Percentiles rank a stretch among this genome's conserved stretches.
phyloP scores from a whole-genome alignment of 495 filamentous ascomycete species.

The Penicillium pulvis region DNA sequence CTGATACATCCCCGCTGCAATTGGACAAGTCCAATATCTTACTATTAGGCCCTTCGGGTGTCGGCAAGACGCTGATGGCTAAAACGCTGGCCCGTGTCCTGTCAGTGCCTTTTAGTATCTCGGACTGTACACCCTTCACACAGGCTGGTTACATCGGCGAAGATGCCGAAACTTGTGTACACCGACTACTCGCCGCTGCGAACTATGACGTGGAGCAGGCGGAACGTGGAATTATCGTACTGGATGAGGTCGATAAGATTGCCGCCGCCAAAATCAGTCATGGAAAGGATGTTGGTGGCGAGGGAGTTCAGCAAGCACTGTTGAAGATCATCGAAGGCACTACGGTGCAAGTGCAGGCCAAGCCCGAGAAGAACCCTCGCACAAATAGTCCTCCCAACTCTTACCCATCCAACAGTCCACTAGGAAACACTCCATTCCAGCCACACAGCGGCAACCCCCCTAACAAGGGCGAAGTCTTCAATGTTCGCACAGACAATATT shows the following conservation, averaged over 20 bases:
- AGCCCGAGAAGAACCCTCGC: conserved; percentile 68
- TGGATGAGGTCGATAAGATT: conserved; percentile 98
- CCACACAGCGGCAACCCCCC: conserved; percentile 42
- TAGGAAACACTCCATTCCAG: conserved; percentile 46
- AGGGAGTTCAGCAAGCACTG: conserved; percentile 94
- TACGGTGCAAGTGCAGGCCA: conserved; percentile 80
- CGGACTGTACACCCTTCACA: conserved; percentile 95
- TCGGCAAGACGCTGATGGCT: conserved; percentile 95
- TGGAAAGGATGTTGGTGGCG: conserved; percentile 84
- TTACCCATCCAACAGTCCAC: conserved; percentile 52
- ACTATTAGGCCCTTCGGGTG: conserved; percentile 88
- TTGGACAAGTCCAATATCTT: conserved; percentile 98
- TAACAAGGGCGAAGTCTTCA: conserved; percentile 81
- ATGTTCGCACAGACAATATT: conserved; percentile 92
- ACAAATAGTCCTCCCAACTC: conserved; percentile 43
- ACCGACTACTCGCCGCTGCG: conserved; percentile 83
- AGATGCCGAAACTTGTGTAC: conserved; percentile 90
- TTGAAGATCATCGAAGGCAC: conserved; percentile 97
- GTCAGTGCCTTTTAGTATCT: conserved; percentile 95
- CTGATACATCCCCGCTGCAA: conserved; percentile 65
- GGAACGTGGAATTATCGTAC: conserved; percentile 89
- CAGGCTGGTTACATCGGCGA: conserved; percentile 98
- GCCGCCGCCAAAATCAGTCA: conserved; percentile 69
- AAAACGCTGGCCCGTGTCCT: conserved; percentile 78
- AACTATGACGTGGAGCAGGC: conserved; percentile 85